These are phyloP conservation scores for Penicillium ochrochloron DNA, from an alignment of 495 filamentous ascomycete species.

Conservation along the genomic window DNA sequence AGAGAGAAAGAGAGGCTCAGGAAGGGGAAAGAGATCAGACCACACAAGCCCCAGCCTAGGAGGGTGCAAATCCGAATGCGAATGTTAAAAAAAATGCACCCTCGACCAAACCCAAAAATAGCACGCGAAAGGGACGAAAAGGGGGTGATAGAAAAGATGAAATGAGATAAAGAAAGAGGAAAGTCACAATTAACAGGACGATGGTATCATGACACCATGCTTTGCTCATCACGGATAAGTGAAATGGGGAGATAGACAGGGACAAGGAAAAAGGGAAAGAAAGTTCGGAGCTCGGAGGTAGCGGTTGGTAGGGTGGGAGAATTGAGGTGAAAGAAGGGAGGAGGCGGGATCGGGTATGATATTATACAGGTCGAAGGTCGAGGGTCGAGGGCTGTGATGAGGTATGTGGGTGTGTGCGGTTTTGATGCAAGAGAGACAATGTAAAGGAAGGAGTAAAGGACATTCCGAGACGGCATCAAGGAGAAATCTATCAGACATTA, in stretches of 20 bases:
- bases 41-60: constrained; percentile 2
- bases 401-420: neutral
- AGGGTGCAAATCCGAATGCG: neutral
- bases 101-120: constrained; percentile 25
- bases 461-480: constrained; percentile 41
- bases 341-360: constrained; percentile 21
- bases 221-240: constrained; percentile 34
- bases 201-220: constrained; percentile 41
- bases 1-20: neutral
- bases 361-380: constrained; percentile 34
- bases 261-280: constrained; percentile 17
- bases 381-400: constrained; percentile 19
- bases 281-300: neutral
- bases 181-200: constrained; percentile 18
- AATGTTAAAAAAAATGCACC: constrained; percentile 26
- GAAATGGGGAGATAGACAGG: constrained; percentile 25
- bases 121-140: constrained; percentile 19
- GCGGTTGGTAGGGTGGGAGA: neutral
- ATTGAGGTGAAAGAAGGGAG: constrained; percentile 2
- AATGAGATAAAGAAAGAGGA: constrained; percentile 5
- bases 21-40: neutral
- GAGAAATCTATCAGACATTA: constrained; percentile 48
- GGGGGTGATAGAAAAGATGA: neutral
- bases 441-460: constrained; percentile 22
- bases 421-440: constrained; percentile 19